Base-by-base conservation (phyloP, 805 yeast genomes). In the Candida silvicultrix region DNA sequence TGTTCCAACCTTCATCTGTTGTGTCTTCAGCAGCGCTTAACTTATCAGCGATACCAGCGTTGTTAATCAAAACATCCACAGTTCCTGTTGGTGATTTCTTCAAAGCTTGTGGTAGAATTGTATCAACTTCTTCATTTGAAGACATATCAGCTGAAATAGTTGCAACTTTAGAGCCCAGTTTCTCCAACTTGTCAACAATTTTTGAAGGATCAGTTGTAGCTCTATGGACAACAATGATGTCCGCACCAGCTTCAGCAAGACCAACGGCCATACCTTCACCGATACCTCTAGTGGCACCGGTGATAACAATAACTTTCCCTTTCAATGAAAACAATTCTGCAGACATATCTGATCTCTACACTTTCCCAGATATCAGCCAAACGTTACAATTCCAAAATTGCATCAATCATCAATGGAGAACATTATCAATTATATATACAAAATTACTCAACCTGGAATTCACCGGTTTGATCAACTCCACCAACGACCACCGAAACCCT, bases 231-330 rank as follows among this genome's bases (percentile, higher is more conserved):
- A 56, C 14, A 28, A 86, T 85, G 25, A 89, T 80, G 52, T 85
- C 87, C 16, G 95, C 95, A 41, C 95, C 96, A 4, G 90, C 90
- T 66, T 85, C 90, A 42, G 90, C 88, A 55, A 71, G 82, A 2
- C 89, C 92, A 62, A 77, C 82, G 40, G 92, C 94, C 40, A 85
- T 86, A 8, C 85, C 88, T 56, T 67, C 76, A 18, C 95, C 96
- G 50, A 88, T 85, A 23, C 95, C 95, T 42, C 83, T 73, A 12
- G 89, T 80, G 9, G 89, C 85, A 41, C 96, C 95, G 20, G 94
- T 85, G 47, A 88, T 77, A 2, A 86, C 79, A 29, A 90, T 89
- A 20, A 83, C 85, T 66, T 85, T 87, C 31, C 92, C 95, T 66
- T 84, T 84, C 48, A 89, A 73, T 6, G 87, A 81, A 66, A 88